Conservation (phyloP, 2,329 filamentous ascomycete species). For the Talaromyces rugulosus region DNA sequence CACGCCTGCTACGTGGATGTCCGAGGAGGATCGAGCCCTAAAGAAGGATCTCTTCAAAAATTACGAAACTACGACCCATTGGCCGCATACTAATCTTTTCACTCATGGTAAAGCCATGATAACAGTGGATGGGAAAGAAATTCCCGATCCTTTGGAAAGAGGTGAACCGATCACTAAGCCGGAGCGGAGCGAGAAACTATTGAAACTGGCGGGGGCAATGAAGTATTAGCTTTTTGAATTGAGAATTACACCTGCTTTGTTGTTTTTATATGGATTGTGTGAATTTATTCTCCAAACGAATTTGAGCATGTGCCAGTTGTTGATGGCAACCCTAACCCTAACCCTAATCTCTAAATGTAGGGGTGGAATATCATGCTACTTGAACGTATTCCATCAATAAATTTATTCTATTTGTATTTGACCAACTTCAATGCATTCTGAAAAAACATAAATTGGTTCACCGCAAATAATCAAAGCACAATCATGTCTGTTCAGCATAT, state of each 20-base stretch:
- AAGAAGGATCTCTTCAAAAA: conserved; percentile 15
- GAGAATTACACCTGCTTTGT: not conserved
- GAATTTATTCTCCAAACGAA: not conserved
- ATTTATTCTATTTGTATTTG: not conserved
- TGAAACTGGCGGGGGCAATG: not conserved
- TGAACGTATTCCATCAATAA: not conserved
- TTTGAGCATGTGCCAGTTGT: not conserved
- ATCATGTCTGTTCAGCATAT: not conserved
- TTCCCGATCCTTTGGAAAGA: conserved; percentile 13
- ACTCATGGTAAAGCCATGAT: conserved; percentile 11
- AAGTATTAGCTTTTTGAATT: not conserved
- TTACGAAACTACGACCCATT: conserved; percentile 16
- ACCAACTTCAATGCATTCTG: not conserved
- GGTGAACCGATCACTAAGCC: conserved; percentile 16
- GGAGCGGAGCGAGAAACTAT: not conserved
- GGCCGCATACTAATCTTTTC: conserved; percentile 18
- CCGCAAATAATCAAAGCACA: not conserved
- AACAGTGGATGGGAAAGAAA: conserved; percentile 11
- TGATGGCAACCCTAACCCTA: not conserved
- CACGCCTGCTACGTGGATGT: conserved; percentile 12
- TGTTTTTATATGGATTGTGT: not conserved
- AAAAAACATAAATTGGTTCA: not conserved
- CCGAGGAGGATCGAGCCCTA: not conserved
- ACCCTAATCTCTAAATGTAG: not conserved
- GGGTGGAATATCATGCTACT: not conserved